Conservation (phyloP, 805 yeast species). For the Nakazawaea pomicola region DNA sequence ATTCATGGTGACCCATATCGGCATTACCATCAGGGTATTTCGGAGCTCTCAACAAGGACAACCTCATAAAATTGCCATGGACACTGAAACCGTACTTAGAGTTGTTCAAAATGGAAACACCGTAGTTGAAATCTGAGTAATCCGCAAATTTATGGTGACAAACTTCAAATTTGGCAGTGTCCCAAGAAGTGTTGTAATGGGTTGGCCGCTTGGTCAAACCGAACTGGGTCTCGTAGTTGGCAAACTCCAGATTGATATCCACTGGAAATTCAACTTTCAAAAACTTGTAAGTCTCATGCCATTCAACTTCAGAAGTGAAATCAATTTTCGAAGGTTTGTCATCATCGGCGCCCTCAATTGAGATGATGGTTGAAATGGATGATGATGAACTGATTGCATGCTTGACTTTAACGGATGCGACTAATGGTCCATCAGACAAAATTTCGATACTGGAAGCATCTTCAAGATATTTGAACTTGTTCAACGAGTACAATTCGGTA, state of each 20-base stretch:
- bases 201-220: slow-evolving; percentile 92
- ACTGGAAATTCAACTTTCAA: slow-evolving; percentile 95
- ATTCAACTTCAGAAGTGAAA: slow-evolving; percentile 60
- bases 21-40: slow-evolving; percentile 94
- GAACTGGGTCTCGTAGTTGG: slow-evolving; percentile 90
- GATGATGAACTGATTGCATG: slow-evolving; percentile 56
- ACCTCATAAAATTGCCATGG: slow-evolving; percentile 87
- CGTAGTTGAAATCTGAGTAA: slow-evolving; percentile 79
- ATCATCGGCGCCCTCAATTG: slow-evolving; percentile 51
- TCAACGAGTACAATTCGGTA: slow-evolving; percentile 84
- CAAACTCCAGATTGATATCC: slow-evolving; percentile 66
- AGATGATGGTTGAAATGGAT: slow-evolving; percentile 60
- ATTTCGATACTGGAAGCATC: slow-evolving; percentile 34
- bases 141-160: slow-evolving; percentile 94
- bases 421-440: slow-evolving; percentile 48
- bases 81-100: slow-evolving; percentile 89
- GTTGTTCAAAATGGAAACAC: slow-evolving; percentile 80
- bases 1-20: slow-evolving; percentile 84
- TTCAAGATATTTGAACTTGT: slow-evolving; percentile 54
- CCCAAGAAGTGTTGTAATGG: slow-evolving; percentile 94
- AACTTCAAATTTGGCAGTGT: slow-evolving; percentile 92
- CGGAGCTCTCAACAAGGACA: slow-evolving; percentile 83
- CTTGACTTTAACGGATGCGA: slow-evolving; percentile 57
- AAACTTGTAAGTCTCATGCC: slow-evolving; percentile 87
- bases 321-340: slow-evolving; percentile 36